Percentiles rank a stretch among this genome's conserved stretches.
These are phyloP conservation scores for Striga hermonthica DNA, from an alignment of 305 asterid genomes.

Conservation along the genomic window DNA sequence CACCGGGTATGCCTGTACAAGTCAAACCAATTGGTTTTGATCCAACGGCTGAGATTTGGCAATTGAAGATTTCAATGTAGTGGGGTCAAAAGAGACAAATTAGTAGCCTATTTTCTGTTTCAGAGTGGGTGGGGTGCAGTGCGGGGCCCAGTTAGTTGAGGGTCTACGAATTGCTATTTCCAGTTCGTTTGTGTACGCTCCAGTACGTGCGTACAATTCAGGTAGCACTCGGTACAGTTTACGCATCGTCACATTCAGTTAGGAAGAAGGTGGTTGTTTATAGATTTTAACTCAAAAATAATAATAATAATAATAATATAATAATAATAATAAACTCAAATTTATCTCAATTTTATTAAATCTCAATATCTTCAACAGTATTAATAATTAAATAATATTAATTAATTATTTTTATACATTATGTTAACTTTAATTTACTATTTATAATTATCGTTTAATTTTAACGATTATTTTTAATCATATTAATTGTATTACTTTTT, in stretches of 20 bases:
- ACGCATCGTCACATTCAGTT: not conserved
- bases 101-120: conserved; percentile 43
- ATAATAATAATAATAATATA: no score
- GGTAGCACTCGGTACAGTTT: conserved; percentile 2
- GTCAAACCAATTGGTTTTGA: conserved; percentile 34
- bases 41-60: conserved; percentile 48
- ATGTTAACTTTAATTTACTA: no score
- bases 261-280: no score
- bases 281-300: no score
- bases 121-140: conserved; percentile 31
- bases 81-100: conserved; percentile 35
- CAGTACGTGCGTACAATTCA: conserved; percentile 22
- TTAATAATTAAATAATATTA: no score
- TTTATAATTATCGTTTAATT: no score
- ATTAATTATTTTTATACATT: not conserved
- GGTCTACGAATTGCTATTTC: conserved; percentile 27
- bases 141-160: conserved; percentile 40
- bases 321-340: no score
- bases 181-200: conserved; percentile 22
- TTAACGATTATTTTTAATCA: no score
- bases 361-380: no score
- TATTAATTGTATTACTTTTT: no score
- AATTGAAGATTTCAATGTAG: conserved; percentile 42
- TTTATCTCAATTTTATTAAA: no score
- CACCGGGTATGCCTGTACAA: conserved; percentile 22